These are phyloP conservation scores for Pulveroboletus frians DNA, from an alignment of 768 basidiomycete species.

Conservation along the genomic window DNA sequence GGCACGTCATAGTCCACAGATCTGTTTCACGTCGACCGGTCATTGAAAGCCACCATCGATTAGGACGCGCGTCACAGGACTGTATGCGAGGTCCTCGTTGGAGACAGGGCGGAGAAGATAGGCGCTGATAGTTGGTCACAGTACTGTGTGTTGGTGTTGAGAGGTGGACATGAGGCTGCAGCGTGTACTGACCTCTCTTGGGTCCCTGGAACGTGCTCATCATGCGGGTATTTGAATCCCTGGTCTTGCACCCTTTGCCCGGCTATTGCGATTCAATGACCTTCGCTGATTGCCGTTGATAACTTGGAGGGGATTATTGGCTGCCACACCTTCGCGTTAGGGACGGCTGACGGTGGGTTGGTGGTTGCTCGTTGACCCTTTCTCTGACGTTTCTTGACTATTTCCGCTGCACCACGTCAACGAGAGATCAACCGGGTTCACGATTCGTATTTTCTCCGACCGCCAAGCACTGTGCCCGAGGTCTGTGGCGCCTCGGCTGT, in stretches of 20 bases:
- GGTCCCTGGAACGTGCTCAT: constrained; percentile 19
- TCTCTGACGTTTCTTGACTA: constrained; percentile 5
- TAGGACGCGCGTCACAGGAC: neutral
- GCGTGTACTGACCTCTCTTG: constrained; percentile 5
- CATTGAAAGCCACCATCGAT: neutral
- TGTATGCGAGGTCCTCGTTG: neutral
- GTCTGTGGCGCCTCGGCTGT: neutral
- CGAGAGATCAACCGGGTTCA: too few relatives aligned
- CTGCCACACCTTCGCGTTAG: constrained; percentile 15
- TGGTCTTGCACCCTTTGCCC: constrained; percentile 10
- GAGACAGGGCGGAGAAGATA: constrained; percentile 1
- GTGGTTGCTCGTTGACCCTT: neutral
- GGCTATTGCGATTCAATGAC: neutral
- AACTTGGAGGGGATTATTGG: constrained; percentile 7
- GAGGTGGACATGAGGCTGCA: constrained; percentile 6
- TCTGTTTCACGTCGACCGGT: neutral
- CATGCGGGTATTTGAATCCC: constrained; percentile 11
- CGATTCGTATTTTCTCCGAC: constrained; percentile 4
- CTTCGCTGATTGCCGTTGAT: neutral
- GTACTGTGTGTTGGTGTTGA: neutral
- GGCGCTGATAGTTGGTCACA: neutral
- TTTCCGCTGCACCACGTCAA: constrained; percentile 8
- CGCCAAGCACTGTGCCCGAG: neutral
- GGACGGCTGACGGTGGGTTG: neutral
- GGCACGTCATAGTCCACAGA: too few relatives aligned